Conservation (phyloP, 768 basidiomycete species). For the Termitomyces sp. region DNA sequence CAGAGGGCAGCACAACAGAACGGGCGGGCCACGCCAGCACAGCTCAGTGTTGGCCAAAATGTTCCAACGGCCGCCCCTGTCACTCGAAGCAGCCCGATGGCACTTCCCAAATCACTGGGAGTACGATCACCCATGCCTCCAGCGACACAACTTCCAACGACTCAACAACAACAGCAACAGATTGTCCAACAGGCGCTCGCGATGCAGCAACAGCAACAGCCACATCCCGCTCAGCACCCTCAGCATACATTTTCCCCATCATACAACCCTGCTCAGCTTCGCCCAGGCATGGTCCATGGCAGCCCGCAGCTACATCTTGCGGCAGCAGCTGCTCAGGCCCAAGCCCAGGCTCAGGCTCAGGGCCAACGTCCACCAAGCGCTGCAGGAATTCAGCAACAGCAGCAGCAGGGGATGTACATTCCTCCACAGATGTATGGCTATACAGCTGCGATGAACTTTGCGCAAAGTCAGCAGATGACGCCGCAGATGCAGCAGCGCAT, state of each 20-base stretch:
- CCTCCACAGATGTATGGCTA: constrained; percentile 19
- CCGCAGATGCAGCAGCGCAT: constrained; percentile 10
- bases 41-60: constrained; percentile 14
- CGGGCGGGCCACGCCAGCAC: constrained; percentile 27
- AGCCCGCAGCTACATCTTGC: constrained; percentile 22
- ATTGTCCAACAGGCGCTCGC: constrained; percentile 4
- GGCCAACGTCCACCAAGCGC: constrained; percentile 13
- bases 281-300: constrained; percentile 25
- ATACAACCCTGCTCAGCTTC: constrained; percentile 33
- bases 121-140: constrained; percentile 29
- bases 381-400: constrained; percentile 14
- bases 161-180: constrained; percentile 16
- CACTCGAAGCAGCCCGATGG: constrained; percentile 34
- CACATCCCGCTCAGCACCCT: constrained; percentile 19
- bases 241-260: constrained; percentile 26
- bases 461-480: constrained; percentile 9
- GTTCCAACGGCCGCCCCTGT: constrained; percentile 16
- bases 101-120: constrained; percentile 28
- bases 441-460: constrained; percentile 13
- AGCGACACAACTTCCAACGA: constrained; percentile 24
- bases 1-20: constrained; percentile 19
- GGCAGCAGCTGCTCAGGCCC: constrained; percentile 18
- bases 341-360: constrained; percentile 10
- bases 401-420: constrained; percentile 16
- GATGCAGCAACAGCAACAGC: constrained; percentile 16